A percentile compares a stretch with the other conserved stretches of the same genome.
phyloP scores from a whole-genome alignment of 192 early-diverging fungal genomes.

The Chytriomyces sp. region DNA sequence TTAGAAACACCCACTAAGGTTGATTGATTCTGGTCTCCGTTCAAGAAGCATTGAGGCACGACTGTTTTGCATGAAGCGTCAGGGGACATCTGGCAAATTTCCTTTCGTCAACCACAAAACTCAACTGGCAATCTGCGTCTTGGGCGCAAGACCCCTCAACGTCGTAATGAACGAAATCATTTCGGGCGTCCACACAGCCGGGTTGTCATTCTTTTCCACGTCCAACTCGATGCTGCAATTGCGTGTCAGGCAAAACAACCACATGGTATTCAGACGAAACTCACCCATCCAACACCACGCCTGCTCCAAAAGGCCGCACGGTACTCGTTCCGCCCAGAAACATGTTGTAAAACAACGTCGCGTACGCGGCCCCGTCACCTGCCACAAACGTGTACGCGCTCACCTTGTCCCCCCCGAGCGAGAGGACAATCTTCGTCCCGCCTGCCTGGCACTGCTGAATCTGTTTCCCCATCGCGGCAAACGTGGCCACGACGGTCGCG shows the following conservation, averaged over 20 bases:
- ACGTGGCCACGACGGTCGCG: not conserved
- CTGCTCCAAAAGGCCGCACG: slow-evolving; percentile 13
- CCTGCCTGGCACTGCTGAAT: slow-evolving; percentile 25
- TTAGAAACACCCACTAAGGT: no score
- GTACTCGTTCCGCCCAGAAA: slow-evolving; percentile 6
- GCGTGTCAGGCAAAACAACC: no score
- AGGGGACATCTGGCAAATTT: no score
- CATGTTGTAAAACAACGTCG: slow-evolving; percentile 13
- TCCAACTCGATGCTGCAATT: slow-evolving; percentile 26
- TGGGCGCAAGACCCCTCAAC: not conserved
- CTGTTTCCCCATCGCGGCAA: not conserved
- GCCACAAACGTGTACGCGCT: slow-evolving; percentile 9
- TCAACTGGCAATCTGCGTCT: not conserved
- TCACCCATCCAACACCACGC: slow-evolving; percentile 22
- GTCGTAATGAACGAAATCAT: slow-evolving; percentile 1
- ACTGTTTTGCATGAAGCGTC: no score
- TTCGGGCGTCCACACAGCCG: slow-evolving; percentile 14
- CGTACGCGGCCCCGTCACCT: slow-evolving; percentile 16
- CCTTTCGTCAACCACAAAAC: not conserved
- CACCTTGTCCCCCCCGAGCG: slow-evolving; percentile 23
- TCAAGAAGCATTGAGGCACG: slow-evolving; percentile 29
- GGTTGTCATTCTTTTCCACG: slow-evolving; percentile 22
- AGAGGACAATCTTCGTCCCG: slow-evolving; percentile 24
- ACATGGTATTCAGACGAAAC: no score
- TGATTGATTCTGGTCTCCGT: slow-evolving; percentile 11